These are phyloP conservation scores for Purpureocillium takamizusanense DNA, from an alignment of 2,329 filamentous ascomycete species.

Conservation along the genomic window DNA sequence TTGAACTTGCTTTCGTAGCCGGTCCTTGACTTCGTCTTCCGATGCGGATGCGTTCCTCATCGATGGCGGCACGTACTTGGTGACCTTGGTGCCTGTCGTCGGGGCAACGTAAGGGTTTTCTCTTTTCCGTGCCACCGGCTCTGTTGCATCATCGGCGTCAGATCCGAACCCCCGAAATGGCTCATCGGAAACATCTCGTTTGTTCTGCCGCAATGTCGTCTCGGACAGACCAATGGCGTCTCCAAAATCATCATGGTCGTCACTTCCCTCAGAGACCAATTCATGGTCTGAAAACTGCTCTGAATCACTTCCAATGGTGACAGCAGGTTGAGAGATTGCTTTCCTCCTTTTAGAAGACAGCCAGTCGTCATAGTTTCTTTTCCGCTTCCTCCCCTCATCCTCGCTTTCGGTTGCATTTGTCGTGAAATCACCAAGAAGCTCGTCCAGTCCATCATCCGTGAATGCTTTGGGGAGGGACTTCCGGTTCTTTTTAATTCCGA, in stretches of 20 bases:
- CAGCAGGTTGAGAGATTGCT: constrained; percentile 11
- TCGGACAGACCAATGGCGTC: not conserved
- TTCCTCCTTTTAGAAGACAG: constrained; percentile 42
- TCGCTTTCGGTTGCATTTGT: constrained; percentile 38
- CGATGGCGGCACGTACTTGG: constrained; percentile 87
- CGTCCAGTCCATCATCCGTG: constrained; percentile 73
- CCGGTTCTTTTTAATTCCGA: constrained; percentile 70
- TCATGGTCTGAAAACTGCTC: not conserved
- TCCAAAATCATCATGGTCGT: constrained; percentile 15
- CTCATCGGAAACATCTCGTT: constrained; percentile 16
- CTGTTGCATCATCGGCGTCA: constrained; percentile 19
- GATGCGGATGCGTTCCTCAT: constrained; percentile 55
- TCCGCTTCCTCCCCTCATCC: constrained; percentile 52
- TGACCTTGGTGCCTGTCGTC: constrained; percentile 30
- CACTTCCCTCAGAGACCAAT: too few species aligned
- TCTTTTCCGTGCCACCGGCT: constrained; percentile 38
- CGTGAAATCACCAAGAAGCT: constrained; percentile 59
- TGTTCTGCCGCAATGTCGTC: not conserved
- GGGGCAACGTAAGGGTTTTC: constrained; percentile 92
- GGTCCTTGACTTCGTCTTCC: constrained; percentile 56
- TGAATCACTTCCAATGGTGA: not conserved
- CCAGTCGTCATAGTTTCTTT: constrained; percentile 51
- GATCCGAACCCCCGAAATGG: constrained; percentile 31
- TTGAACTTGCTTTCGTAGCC: constrained; percentile 72
- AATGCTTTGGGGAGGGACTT: constrained; percentile 67